Evolutionary conservation across 1,139 yeast genomes (phyloP).

Genomic region (Zygosaccharomyces sapae): DNA sequence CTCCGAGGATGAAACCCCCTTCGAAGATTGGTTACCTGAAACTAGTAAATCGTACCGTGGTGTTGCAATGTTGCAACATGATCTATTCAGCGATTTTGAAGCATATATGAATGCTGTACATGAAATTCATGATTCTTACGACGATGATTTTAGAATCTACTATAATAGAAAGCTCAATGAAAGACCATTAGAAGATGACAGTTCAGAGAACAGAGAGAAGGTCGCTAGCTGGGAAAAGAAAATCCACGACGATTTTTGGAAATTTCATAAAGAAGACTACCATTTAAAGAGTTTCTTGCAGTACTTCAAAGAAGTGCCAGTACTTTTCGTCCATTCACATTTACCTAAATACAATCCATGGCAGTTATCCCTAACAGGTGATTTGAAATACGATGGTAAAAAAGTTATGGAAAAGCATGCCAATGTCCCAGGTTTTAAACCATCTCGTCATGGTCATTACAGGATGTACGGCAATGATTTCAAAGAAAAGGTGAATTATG

Average conservation of each 20-base stretch:
- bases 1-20: conserved; percentile 11
- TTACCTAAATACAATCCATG: conserved; percentile 34
- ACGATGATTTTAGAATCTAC: no score
- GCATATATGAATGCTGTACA: conserved; percentile 20
- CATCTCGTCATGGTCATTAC: conserved; percentile 21
- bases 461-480: conserved; percentile 28
- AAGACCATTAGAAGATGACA: not conserved
- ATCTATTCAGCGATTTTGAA: conserved; percentile 30
- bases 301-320: conserved; percentile 20
- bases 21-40: conserved; percentile 11
- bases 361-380: conserved; percentile 15
- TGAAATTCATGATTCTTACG: conserved; percentile 3
- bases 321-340: conserved; percentile 34
- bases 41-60: conserved; percentile 27
- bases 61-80: conserved; percentile 35
- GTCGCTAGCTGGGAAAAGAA: conserved; percentile 6
- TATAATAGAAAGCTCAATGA: no score
- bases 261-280: conserved; percentile 7
- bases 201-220: not conserved
- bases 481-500: conserved; percentile 26
- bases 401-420: conserved; percentile 10
- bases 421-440: conserved; percentile 11
- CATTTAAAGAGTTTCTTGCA: conserved; percentile 6
- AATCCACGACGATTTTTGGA: conserved; percentile 10
- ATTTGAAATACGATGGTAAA: conserved; percentile 26